Conservation (phyloP, 805 yeast species). For the Scheffersomyces lignosus region DNA sequence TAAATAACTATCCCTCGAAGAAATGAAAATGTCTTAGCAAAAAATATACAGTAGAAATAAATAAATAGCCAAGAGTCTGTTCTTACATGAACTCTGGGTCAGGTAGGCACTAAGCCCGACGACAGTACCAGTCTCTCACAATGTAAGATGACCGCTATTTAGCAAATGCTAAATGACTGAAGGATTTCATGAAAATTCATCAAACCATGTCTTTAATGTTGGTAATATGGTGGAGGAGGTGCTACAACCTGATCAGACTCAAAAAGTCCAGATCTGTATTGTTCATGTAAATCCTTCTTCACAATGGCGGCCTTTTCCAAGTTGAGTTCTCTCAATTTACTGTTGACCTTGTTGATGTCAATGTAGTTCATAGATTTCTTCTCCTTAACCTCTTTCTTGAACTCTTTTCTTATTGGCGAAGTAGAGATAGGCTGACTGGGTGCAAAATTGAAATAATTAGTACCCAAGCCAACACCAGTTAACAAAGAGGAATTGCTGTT, state of each 20-base stretch:
- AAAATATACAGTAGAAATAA: no score
- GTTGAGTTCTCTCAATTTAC: conserved; percentile 17
- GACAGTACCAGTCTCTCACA: no score
- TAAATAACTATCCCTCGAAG: no score
- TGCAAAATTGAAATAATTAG: conserved; percentile 33
- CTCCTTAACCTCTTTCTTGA: conserved; percentile 6
- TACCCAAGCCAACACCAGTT: conserved; percentile 39
- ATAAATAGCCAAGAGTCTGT: no score
- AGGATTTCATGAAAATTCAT: no score
- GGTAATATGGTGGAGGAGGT: conserved; percentile 26
- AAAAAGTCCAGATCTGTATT: not conserved
- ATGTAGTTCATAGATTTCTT: conserved; percentile 25
- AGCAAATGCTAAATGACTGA: no score
- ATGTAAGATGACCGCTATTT: no score
- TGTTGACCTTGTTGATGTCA: conserved; percentile 27
- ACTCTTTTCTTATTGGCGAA: conserved; percentile 26
- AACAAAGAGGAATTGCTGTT: conserved; percentile 5
- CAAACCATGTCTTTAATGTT: not conserved
- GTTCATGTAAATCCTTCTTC: conserved; percentile 4
- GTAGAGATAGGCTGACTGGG: conserved; percentile 19
- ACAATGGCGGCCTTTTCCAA: conserved; percentile 10
- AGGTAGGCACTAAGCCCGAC: no score
- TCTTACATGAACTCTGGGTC: no score
- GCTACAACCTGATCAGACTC: conserved; percentile 7
- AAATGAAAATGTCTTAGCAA: no score